A percentile compares a stretch with the other conserved stretches of the same genome.
phyloP scores from a whole-genome alignment of 2,329 filamentous ascomycete genomes.

The Bipolaris zeicola region DNA sequence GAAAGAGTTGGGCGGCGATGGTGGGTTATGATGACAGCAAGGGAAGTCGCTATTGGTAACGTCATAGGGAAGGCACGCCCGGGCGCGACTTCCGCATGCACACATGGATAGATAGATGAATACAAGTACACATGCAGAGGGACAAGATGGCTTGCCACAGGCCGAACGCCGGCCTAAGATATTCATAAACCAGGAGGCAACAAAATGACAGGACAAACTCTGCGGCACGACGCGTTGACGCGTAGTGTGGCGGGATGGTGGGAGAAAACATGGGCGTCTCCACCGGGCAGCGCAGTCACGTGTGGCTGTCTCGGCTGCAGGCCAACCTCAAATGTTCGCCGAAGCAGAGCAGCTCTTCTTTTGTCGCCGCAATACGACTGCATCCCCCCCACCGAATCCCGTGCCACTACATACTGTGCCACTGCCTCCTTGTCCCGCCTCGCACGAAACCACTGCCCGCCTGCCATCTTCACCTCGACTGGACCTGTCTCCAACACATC shows the following conservation, averaged over 20 bases:
- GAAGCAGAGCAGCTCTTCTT: constrained; percentile 19
- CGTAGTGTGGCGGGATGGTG: constrained; percentile 8
- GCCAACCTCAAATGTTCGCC: constrained; percentile 27
- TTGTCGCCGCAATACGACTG: constrained; percentile 25
- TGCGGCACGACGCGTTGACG: constrained; percentile 14
- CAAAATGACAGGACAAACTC: not conserved
- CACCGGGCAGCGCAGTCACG: constrained; percentile 10
- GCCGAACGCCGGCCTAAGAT: too few relatives aligned
- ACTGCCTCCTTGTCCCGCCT: constrained; percentile 14
- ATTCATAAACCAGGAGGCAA: too few relatives aligned
- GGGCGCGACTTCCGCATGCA: constrained; percentile 2
- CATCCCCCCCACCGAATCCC: constrained; percentile 12
- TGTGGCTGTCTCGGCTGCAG: constrained; percentile 17
- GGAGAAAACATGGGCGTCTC: constrained; percentile 9
- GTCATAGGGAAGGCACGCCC: constrained; percentile 1
- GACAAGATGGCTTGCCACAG: too few relatives aligned
- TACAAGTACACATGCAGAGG: too few relatives aligned
- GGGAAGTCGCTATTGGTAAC: not conserved
- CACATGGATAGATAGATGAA: not conserved
- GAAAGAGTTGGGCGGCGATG: not conserved
- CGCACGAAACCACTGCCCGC: constrained; percentile 27
- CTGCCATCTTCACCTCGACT: constrained; percentile 26
- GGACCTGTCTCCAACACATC: constrained; percentile 30
- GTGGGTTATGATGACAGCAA: not conserved
- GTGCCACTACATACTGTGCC: constrained; percentile 45